A percentile compares a stretch with the other conserved stretches of the same genome.
These are phyloP conservation scores for Hyaloscypha variabilis DNA, from an alignment of 495 filamentous ascomycete genomes.

Conservation along the genomic window DNA sequence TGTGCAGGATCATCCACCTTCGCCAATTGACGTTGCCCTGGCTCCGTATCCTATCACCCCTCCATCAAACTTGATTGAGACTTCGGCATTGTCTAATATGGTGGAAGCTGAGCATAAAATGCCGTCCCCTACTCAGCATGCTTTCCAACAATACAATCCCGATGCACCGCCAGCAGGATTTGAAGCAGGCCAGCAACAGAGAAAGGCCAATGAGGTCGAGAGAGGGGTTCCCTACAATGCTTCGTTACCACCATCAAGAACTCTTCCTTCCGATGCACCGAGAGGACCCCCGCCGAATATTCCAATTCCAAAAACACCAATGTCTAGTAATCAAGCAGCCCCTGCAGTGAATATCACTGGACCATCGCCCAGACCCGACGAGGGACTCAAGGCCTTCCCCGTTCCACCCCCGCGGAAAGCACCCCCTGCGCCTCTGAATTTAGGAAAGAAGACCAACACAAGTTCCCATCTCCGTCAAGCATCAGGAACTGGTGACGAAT, in stretches of 20 bases:
- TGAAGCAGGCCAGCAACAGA: conserved; percentile 41
- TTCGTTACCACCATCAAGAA: conserved; percentile 49
- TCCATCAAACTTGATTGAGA: conserved; percentile 42
- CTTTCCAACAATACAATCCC: conserved; percentile 52
- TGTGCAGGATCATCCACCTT: conserved; percentile 34
- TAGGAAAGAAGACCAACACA: conserved; percentile 50
- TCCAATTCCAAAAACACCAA: conserved; percentile 29
- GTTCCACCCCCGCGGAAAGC: conserved; percentile 68
- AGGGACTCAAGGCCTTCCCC: conserved; percentile 43
- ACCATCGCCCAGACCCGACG: conserved; percentile 49
- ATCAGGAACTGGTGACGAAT: conserved; percentile 57
- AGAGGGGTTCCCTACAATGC: conserved; percentile 47
- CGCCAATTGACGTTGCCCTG: conserved; percentile 53
- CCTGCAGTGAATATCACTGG: conserved; percentile 42
- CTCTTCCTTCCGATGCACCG: conserved; percentile 43
- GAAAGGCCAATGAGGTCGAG: conserved; percentile 36
- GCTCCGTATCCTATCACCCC: conserved; percentile 61
- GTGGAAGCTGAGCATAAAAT: conserved; percentile 44
- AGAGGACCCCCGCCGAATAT: conserved; percentile 31
- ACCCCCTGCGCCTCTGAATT: conserved; percentile 82
- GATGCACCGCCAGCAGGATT: conserved; percentile 49
- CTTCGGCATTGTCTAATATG: conserved; percentile 24
- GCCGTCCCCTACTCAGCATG: conserved; percentile 55
- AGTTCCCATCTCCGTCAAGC: conserved; percentile 47
- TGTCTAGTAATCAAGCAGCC: conserved; percentile 36